Evolutionary conservation across 768 basidiomycete species (phyloP).

Genomic region (Gymnopilus dilepis): DNA sequence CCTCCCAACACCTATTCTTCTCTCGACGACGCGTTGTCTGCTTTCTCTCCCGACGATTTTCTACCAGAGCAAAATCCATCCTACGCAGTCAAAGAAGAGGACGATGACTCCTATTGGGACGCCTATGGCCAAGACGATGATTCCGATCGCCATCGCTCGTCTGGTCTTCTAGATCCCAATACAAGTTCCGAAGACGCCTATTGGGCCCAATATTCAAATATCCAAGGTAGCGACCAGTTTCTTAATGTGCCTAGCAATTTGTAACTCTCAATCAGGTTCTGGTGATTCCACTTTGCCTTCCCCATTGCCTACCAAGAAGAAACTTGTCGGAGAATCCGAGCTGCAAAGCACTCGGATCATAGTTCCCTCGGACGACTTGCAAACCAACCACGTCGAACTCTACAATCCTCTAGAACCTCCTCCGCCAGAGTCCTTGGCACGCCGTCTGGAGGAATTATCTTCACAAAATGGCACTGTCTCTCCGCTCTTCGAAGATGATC

Average conservation of each 20-base stretch:
- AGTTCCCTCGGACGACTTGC: constrained; percentile 34
- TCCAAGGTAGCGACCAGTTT: constrained; percentile 61
- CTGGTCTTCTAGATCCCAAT: constrained; percentile 20
- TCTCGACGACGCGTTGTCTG: constrained; percentile 33
- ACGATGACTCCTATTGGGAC: constrained; percentile 73
- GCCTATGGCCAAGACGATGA: constrained; percentile 56
- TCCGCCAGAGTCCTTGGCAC: constrained; percentile 45
- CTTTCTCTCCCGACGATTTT: constrained; percentile 38
- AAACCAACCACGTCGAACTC: constrained; percentile 33
- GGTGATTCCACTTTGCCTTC: constrained; percentile 75
- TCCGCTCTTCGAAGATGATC: constrained; percentile 23
- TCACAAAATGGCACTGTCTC: constrained; percentile 26
- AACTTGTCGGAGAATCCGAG: constrained; percentile 18
- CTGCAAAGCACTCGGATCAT: constrained; percentile 34
- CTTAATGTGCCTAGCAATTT: neutral
- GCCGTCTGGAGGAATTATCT: constrained; percentile 43
- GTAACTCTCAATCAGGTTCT: constrained; percentile 51
- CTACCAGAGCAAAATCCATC: constrained; percentile 32
- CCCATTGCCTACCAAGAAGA: constrained; percentile 40
- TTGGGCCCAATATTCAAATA: constrained; percentile 74
- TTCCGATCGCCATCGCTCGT: constrained; percentile 25
- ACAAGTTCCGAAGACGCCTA: constrained; percentile 63
- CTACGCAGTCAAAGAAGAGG: constrained; percentile 37
- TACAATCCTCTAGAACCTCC: constrained; percentile 49
- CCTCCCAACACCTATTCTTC: constrained; percentile 46